Conservation (phyloP, 73 alveolate genomes). For the Paramecium primaurelia region DNA sequence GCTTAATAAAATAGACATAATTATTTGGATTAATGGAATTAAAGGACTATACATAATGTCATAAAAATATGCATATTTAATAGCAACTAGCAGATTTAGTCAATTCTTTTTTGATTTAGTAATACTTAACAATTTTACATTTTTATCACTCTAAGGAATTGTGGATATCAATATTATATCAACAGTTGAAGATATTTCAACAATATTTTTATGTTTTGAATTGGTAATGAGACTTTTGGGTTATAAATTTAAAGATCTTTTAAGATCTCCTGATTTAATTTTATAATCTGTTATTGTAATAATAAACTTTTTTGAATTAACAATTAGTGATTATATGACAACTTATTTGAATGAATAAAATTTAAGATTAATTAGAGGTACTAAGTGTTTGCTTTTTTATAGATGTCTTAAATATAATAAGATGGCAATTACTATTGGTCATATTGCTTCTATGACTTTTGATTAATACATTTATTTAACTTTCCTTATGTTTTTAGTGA, state of each 20-base stretch:
- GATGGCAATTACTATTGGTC: conserved; percentile 8
- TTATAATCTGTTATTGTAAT: neutral
- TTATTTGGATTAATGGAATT: conserved; percentile 2
- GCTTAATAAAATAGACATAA: neutral
- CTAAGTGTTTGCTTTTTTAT: neutral
- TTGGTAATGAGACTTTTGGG: neutral
- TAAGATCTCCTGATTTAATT: neutral
- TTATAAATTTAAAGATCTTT: neutral
- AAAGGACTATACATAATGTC: neutral
- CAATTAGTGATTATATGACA: neutral
- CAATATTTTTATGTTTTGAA: neutral
- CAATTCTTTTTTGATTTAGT: neutral
- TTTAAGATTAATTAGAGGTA: conserved; percentile 8
- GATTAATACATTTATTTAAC: conserved; percentile 9
- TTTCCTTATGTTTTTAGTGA: neutral
- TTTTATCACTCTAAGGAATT: neutral
- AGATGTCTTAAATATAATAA: conserved; percentile 19
- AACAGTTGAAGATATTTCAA: neutral
- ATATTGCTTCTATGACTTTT: neutral
- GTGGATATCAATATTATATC: neutral
- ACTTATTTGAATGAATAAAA: neutral
- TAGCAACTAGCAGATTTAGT: neutral
- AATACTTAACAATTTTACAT: neutral
- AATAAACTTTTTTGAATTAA: neutral
- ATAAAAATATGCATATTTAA: neutral